Conservation (phyloP, 495 filamentous ascomycete genomes). For the Penicillium coffeae region DNA sequence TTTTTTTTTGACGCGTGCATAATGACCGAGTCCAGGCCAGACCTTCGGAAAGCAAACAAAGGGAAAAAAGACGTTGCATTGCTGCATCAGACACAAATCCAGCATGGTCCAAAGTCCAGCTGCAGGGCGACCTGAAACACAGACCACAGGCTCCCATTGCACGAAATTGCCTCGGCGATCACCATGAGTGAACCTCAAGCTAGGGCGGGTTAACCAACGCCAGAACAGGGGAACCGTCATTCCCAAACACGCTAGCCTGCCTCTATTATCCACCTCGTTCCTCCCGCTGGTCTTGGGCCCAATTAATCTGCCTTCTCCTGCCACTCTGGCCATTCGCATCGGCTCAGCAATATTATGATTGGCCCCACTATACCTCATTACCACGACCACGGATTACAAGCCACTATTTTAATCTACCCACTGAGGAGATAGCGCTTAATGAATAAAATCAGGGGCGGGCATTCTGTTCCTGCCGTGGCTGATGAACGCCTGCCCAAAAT, state of each 20-base stretch:
- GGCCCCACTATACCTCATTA: slow-evolving; percentile 3
- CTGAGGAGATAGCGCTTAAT: neutral
- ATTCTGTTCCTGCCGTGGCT: neutral
- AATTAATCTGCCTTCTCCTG: slow-evolving; percentile 17
- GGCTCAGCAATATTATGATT: slow-evolving; percentile 10
- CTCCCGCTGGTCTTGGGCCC: slow-evolving; percentile 6
- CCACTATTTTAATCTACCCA: neutral
- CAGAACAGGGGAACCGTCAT: slow-evolving; percentile 10
- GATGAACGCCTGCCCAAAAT: neutral
- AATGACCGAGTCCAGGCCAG: too few relatives aligned
- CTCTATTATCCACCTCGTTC: slow-evolving; percentile 9
- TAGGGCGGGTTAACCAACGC: slow-evolving; percentile 13
- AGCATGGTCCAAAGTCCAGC: slow-evolving; percentile 4
- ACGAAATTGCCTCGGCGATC: slow-evolving; percentile 34
- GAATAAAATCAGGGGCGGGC: neutral
- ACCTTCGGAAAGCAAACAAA: neutral
- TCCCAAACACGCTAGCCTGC: slow-evolving; percentile 25
- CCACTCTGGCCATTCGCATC: neutral
- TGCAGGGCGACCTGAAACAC: slow-evolving; percentile 27
- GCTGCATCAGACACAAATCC: slow-evolving; percentile 1
- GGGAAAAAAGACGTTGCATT: neutral
- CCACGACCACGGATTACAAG: neutral
- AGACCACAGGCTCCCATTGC: slow-evolving; percentile 22
- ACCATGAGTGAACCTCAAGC: slow-evolving; percentile 16
- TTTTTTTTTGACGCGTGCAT: neutral